These are phyloP conservation scores for Stenogyne calaminthoides DNA, from an alignment of 305 asterid species.

Conservation along the genomic window DNA sequence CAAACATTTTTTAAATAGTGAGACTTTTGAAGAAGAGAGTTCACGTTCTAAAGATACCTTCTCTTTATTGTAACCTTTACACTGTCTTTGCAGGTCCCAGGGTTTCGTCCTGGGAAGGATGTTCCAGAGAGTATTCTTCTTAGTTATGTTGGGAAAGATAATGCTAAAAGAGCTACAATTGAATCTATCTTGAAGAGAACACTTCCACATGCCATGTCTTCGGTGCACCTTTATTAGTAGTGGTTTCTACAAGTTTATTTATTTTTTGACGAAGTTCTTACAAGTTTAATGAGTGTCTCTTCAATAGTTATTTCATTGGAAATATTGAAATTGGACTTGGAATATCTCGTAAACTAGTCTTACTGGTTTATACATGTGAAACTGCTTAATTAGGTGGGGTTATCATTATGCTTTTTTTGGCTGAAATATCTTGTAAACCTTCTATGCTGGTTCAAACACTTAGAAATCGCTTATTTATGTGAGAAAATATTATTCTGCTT, in stretches of 20 bases:
- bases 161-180: conserved; percentile 69
- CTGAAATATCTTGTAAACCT: background rate
- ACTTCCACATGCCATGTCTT: conserved; percentile 95
- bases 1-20: no score
- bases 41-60: no score
- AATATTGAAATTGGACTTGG: conserved; percentile 1
- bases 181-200: conserved; percentile 94
- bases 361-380: conserved; percentile 6
- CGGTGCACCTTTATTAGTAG: conserved; percentile 47
- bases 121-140: conserved; percentile 84
- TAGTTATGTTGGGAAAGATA: conserved; percentile 61
- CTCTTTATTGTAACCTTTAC: background rate
- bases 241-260: background rate
- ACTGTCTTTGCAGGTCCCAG: conserved; percentile 66
- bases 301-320: background rate
- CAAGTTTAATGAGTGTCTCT: background rate
- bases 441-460: background rate
- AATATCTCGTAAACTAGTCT: background rate
- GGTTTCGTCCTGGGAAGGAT: conserved; percentile 94
- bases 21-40: no score
- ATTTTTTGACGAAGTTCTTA: no score
- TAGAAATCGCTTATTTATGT: background rate
- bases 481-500: conserved; percentile 10
- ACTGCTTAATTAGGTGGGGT: conserved; percentile 3
- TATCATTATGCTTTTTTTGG: background rate